These are phyloP conservation scores for Sarcocystis neurona DNA, from an alignment of 169 alveolate species.

Conservation along the genomic window DNA sequence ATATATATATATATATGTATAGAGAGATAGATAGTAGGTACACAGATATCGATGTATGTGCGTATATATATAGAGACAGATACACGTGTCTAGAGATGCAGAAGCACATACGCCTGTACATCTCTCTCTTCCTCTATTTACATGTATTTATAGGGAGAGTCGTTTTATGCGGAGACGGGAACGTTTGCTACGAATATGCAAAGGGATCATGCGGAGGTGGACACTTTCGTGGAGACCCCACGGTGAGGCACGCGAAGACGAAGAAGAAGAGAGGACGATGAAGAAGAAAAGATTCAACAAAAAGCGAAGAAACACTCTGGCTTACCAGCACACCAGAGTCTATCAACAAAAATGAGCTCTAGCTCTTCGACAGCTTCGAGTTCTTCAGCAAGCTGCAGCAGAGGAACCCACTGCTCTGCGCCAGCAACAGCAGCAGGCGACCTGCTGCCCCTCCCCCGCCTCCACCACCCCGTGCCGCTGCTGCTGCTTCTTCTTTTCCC, in stretches of 20 bases:
- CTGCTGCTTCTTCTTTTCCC: not conserved
- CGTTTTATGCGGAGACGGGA: not conserved
- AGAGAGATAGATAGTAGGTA: not conserved
- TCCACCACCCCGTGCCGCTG: not conserved
- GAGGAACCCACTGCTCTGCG: slow-evolving; percentile 14
- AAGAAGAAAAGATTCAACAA: not conserved
- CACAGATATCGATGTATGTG: not conserved
- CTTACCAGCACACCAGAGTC: slow-evolving; percentile 36
- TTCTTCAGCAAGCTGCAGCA: slow-evolving; percentile 19
- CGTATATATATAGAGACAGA: no score
- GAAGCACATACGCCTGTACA: not conserved
- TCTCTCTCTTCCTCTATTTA: no score
- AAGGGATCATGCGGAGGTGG: no score
- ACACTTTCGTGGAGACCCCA: no score
- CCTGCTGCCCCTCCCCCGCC: not conserved
- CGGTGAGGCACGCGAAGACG: no score
- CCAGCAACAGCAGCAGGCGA: not conserved
- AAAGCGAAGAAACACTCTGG: not conserved
- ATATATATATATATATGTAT: no score
- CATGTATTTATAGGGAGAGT: not conserved
- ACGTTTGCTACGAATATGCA: no score
- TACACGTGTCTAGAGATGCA: not conserved
- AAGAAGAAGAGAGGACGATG: no score
- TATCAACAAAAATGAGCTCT: not conserved
- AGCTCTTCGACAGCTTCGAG: not conserved